phyloP scores from a whole-genome alignment of 2,329 filamentous ascomycete genomes.

The Tolypocladium tundrense region DNA sequence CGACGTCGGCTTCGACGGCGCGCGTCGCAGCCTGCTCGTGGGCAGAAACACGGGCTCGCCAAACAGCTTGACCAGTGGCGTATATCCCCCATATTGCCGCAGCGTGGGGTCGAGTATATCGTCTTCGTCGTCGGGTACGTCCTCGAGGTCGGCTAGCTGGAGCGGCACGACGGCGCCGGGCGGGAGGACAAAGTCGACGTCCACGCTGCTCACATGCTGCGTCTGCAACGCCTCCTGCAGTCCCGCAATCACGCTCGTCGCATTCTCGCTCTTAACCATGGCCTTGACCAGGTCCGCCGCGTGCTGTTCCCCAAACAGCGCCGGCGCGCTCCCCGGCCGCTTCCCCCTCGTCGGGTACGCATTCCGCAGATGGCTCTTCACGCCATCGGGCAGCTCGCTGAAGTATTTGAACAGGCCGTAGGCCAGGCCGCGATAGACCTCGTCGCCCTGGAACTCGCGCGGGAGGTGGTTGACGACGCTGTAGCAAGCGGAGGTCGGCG shows the following conservation, averaged over 20 bases:
- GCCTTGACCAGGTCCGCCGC: conserved; percentile 80
- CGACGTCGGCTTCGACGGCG: conserved; percentile 76
- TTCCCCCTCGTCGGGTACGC: conserved; percentile 44
- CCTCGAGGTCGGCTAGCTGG: conserved; percentile 47
- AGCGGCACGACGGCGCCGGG: conserved; percentile 62
- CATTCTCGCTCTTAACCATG: conserved; percentile 74
- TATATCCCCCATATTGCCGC: conserved; percentile 68
- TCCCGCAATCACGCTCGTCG: conserved; percentile 59
- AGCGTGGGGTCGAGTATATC: conserved; percentile 54
- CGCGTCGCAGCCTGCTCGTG: conserved; percentile 72
- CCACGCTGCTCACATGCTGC: conserved; percentile 74
- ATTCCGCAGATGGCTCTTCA: conserved; percentile 61
- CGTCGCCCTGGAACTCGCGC: conserved; percentile 90
- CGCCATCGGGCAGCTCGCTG: conserved; percentile 65
- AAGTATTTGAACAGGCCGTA: conserved; percentile 95
- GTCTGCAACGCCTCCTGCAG: conserved; percentile 69
- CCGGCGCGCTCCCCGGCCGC: conserved; percentile 53
- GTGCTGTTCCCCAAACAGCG: conserved; percentile 82
- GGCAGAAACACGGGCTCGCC: conserved; percentile 81
- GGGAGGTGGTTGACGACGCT: conserved; percentile 81
- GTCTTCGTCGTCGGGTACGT: conserved; percentile 52
- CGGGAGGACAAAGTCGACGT: conserved; percentile 79
- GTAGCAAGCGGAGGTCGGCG: conserved; percentile 86
- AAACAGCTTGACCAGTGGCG: conserved; percentile 64
- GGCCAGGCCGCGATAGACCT: conserved; percentile 80